phyloP scores from a whole-genome alignment of 352 stramenopile species.

The Phytopythium montanum region DNA sequence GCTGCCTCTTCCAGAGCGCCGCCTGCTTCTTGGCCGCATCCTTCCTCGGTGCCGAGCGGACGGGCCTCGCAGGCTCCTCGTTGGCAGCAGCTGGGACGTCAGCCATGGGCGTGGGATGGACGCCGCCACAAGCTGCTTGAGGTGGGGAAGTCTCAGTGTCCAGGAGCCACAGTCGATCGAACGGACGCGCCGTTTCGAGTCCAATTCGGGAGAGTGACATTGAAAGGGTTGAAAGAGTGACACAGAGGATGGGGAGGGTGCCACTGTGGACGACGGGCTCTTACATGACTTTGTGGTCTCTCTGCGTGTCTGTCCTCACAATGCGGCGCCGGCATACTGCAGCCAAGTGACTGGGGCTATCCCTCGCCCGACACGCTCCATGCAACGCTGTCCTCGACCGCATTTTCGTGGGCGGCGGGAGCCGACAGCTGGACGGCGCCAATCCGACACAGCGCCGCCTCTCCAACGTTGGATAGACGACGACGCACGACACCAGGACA shows the following conservation, averaged over 20 bases:
- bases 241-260: background rate
- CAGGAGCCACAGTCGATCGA: background rate
- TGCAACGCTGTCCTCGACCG: background rate
- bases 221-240: background rate
- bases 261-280: too few relatives aligned
- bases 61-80: background rate
- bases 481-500: too few relatives aligned
- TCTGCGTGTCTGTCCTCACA: background rate
- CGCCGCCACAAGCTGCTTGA: too few relatives aligned
- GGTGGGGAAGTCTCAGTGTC: too few relatives aligned
- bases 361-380: too few relatives aligned
- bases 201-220: too few relatives aligned
- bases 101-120: background rate
- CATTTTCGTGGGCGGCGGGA: background rate
- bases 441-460: background rate
- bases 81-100: background rate
- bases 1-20: slow-evolving; percentile 47
- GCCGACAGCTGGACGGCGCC: too few relatives aligned
- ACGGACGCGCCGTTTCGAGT: background rate
- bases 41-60: background rate
- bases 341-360: background rate
- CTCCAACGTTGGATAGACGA: background rate
- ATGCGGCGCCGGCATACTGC: background rate
- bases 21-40: slow-evolving; percentile 26
- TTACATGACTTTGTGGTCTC: too few relatives aligned